A percentile compares a stretch with the other conserved stretches of the same genome.
Conservation (phyloP, 108 stramenopile species). For the Asterionellopsis glacialis region DNA sequence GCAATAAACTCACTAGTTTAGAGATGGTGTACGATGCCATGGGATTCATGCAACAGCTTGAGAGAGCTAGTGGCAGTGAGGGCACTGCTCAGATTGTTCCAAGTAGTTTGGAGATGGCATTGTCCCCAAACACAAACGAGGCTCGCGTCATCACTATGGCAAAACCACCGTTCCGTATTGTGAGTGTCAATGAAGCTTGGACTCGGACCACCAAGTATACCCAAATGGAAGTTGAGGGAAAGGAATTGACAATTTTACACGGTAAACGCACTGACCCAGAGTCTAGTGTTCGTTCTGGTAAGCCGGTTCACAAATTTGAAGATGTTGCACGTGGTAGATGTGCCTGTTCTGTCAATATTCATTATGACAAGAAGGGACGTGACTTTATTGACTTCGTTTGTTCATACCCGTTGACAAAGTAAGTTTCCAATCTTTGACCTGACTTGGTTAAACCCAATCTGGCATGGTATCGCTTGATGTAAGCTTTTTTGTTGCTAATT, state of each 20-base stretch:
- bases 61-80: slow-evolving; percentile 69
- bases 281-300: slow-evolving; percentile 22
- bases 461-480: background rate
- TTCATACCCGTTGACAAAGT: slow-evolving; percentile 81
- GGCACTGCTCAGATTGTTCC: slow-evolving; percentile 72
- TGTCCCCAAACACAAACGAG: slow-evolving; percentile 56
- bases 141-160: slow-evolving; percentile 79
- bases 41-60: slow-evolving; percentile 86
- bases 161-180: slow-evolving; percentile 57
- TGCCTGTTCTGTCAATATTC: slow-evolving; percentile 55
- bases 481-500: slow-evolving; percentile 1
- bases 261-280: slow-evolving; percentile 36
- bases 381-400: slow-evolving; percentile 70
- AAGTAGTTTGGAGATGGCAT: slow-evolving; percentile 75
- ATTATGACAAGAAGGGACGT: slow-evolving; percentile 59
- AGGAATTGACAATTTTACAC: slow-evolving; percentile 43
- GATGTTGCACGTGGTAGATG: slow-evolving; percentile 45
- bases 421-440: slow-evolving; percentile 16
- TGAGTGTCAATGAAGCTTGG: slow-evolving; percentile 76
- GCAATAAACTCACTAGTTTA: slow-evolving; percentile 59
- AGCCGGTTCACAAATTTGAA: slow-evolving; percentile 39
- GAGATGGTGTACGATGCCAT: slow-evolving; percentile 86
- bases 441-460: background rate
- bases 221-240: slow-evolving; percentile 73
- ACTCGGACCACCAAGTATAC: slow-evolving; percentile 62